Evolutionary conservation across 1,284 basidiomycete genomes (phyloP), one percentile per base, ranked within the genome.

Genomic region (Cerrena zonata): DNA sequence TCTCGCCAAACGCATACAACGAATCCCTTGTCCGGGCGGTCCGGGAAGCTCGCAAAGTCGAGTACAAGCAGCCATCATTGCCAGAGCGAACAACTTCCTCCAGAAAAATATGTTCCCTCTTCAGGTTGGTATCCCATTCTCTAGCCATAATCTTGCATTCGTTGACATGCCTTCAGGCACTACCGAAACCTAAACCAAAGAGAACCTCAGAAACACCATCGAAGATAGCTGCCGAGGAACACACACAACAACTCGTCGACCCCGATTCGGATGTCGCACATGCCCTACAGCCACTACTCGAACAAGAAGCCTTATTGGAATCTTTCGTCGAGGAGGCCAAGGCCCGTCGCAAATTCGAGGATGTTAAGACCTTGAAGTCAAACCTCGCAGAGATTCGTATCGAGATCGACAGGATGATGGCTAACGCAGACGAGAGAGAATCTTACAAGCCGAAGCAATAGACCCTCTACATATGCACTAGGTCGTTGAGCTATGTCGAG

Each of bases 261-360:
- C 73, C 79, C 1, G 82, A 89, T 57, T 81, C 85, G 0, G 77
- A 84, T 46, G 70, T 88, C 19, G 89, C 89, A 2, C 73, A 79
- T 27, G 70, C 76, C 2, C 70, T 95, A 21, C 91, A 94, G 61
- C 91, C 92, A 2, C 69, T 95, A 18, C 75, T 95, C 7, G 92
- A 95, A 66, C 92, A 95, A 68, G 92, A 95, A 68, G 86, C 88
- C 2, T 74, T 94, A 45, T 73, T 95, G 27, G 91, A 94, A 69
- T 76, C 79, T 1, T 91, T 89, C 61, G 76, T 91, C 3, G 82
- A 86, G 57, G 89, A 94, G 63, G 91, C 91, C 3, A 86, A 84
- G 64, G 78, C 81, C 1, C 85, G 85, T 60, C 75, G 92, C 41
- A 94, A 94, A 69, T 94, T 94, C 56, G 92, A 95, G 67, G 92